Percentiles rank a stretch among this genome's conserved stretches.
phyloP scores from a whole-genome alignment of 768 basidiomycete genomes.

The Termitomyces heimii region DNA sequence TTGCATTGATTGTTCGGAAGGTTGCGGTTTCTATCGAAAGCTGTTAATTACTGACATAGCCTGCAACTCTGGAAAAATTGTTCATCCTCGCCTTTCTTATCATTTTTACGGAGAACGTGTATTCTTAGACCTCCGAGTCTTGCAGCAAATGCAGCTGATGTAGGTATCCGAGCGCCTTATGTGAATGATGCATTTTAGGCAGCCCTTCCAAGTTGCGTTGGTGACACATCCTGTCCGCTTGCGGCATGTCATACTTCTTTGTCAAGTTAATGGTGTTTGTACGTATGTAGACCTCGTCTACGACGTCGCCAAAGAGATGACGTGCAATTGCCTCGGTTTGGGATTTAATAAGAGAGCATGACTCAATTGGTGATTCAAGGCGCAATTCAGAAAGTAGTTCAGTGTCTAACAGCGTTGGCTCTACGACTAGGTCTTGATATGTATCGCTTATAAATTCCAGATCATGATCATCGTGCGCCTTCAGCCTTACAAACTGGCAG shows the following conservation, averaged over 20 bases:
- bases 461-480: neutral
- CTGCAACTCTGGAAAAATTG: neutral
- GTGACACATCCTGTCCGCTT: neutral
- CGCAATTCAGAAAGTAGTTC: neutral
- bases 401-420: neutral
- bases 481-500: neutral
- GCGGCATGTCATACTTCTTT: neutral
- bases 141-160: neutral
- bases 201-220: neutral
- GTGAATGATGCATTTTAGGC: neutral
- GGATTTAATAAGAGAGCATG: neutral
- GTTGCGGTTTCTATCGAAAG: neutral
- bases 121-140: neutral
- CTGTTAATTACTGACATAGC: neutral
- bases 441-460: too few species aligned
- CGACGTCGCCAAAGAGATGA: too few species aligned
- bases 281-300: neutral
- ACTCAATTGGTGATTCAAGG: neutral
- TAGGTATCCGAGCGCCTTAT: neutral
- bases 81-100: neutral
- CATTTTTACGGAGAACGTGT: neutral
- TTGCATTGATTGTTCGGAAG: neutral
- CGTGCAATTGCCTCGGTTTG: neutral
- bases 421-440: too few species aligned
- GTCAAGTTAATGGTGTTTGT: neutral